These are phyloP conservation scores for Rhodotorula sphaerocarpa DNA, from an alignment of 768 basidiomycete species.

Conservation along the genomic window DNA sequence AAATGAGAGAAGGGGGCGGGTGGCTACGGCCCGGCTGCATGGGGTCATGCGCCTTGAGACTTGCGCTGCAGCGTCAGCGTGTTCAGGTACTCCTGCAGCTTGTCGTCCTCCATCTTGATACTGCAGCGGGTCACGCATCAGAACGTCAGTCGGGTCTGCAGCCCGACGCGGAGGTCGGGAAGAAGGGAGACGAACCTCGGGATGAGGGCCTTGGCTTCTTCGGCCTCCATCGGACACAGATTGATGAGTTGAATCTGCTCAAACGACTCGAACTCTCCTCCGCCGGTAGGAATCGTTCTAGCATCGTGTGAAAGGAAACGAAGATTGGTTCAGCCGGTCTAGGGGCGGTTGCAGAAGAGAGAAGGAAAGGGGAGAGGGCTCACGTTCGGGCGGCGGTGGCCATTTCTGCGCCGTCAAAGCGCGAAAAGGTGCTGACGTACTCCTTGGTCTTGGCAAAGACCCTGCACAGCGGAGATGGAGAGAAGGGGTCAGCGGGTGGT, in stretches of 20 bases:
- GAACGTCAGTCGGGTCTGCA: too few species aligned
- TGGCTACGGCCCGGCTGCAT: accelerated
- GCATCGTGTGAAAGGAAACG: too few species aligned
- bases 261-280: slow-evolving; percentile 67
- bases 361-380: slow-evolving; percentile 36
- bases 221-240: slow-evolving; percentile 73
- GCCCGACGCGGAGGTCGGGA: neutral
- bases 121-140: slow-evolving; percentile 44
- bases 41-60: slow-evolving; percentile 62
- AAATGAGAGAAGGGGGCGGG: neutral
- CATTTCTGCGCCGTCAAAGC: slow-evolving; percentile 77
- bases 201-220: slow-evolving; percentile 83
- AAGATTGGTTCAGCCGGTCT: too few species aligned
- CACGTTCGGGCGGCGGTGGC: slow-evolving; percentile 77
- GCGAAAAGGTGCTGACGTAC: slow-evolving; percentile 82
- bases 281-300: neutral
- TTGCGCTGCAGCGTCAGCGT: slow-evolving; percentile 56
- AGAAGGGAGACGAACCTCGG: slow-evolving; percentile 56
- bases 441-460: slow-evolving; percentile 89
- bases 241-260: slow-evolving; percentile 91
- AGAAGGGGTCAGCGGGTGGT: neutral
- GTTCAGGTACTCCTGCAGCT: slow-evolving; percentile 68
- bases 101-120: slow-evolving; percentile 78
- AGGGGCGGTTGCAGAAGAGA: too few species aligned
- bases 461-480: slow-evolving; percentile 44